Evolutionary conservation across 75 land plant genomes (phyloP).

Genomic region (Cunninghamia lanceolata): DNA sequence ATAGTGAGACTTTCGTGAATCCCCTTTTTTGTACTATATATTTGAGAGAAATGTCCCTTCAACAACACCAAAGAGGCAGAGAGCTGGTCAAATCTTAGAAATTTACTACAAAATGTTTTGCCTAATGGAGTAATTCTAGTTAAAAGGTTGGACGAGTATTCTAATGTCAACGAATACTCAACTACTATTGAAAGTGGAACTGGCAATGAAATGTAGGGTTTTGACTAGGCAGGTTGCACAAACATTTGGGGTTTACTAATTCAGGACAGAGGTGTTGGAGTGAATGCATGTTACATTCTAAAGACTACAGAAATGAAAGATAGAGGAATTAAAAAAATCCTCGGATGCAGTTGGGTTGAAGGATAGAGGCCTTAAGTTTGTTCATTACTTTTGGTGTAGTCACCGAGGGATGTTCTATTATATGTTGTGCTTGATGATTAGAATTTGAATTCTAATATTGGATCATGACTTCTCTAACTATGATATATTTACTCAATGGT

Average conservation of each 20-base stretch:
- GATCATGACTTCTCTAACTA: too few species aligned
- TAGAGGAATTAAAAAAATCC: too few species aligned
- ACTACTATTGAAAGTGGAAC: background rate
- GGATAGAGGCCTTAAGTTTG: too few species aligned
- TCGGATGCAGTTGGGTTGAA: too few species aligned
- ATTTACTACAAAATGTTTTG: background rate
- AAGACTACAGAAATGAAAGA: constrained; percentile 57
- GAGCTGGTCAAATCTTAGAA: constrained; percentile 15
- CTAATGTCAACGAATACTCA: background rate
- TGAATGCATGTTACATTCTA: constrained; percentile 54
- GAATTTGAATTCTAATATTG: too few species aligned
- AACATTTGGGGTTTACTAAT: constrained; percentile 71
- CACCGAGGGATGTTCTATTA: too few species aligned
- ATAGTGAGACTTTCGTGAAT: constrained; percentile 37
- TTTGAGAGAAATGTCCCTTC: constrained; percentile 1
- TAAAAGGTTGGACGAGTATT: constrained; percentile 17
- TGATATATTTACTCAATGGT: too few species aligned
- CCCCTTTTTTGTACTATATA: constrained; percentile 38
- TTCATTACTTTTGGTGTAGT: too few species aligned
- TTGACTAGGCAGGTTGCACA: background rate
- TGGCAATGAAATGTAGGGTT: background rate
- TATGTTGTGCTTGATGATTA: too few species aligned
- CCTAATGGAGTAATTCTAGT: constrained; percentile 53
- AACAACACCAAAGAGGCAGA: constrained; percentile 16
- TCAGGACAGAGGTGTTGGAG: constrained; percentile 39